Conservation (phyloP, 495 filamentous ascomycete genomes). For the Penicillium flavigenum region DNA sequence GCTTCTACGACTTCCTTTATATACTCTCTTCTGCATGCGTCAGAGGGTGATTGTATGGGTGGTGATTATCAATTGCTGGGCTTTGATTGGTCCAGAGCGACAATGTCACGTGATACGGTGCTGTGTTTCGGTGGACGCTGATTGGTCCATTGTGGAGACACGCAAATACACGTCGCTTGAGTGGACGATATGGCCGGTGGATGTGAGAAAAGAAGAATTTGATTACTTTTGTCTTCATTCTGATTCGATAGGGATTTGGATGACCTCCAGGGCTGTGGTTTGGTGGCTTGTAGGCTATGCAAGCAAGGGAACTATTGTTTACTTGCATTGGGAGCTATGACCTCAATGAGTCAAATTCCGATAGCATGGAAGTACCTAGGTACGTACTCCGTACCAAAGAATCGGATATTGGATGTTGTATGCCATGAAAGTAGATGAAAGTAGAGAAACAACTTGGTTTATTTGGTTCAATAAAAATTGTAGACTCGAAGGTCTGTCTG, state of each 20-base stretch:
- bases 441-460: background rate
- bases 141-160: conserved; percentile 9
- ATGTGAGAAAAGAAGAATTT: background rate
- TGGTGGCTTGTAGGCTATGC: background rate
- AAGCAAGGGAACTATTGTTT: conserved; percentile 5
- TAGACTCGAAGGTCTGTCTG: background rate
- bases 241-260: conserved; percentile 13
- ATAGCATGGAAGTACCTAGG: background rate
- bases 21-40: conserved; percentile 19
- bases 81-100: conserved; percentile 26
- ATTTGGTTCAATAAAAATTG: background rate
- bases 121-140: conserved; percentile 6
- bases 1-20: conserved; percentile 30
- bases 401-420: background rate
- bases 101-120: conserved; percentile 12
- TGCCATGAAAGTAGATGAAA: background rate
- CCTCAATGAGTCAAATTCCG: background rate
- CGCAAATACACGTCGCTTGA: conserved; percentile 10
- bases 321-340: conserved; percentile 4
- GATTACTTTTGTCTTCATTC: conserved; percentile 11
- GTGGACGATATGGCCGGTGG: conserved; percentile 5
- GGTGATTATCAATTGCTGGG: conserved; percentile 31
- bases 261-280: background rate
- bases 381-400: background rate
- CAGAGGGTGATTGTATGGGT: conserved; percentile 3